These are phyloP conservation scores for Xylogone sp. DNA, from an alignment of 2,329 filamentous ascomycete species.

Conservation along the genomic window DNA sequence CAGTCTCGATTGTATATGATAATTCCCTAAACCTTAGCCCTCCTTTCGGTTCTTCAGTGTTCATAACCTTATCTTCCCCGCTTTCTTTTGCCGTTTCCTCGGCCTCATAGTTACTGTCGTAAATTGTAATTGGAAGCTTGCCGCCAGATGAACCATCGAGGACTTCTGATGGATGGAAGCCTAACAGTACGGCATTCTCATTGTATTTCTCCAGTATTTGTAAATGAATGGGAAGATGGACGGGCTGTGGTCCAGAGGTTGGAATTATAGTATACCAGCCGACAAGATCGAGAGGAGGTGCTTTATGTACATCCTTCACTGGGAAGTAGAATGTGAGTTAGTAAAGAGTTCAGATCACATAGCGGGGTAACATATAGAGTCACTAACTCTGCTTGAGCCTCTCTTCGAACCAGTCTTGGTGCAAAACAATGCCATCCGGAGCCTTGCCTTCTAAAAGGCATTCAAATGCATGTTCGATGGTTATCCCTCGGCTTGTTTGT, in stretches of 20 bases:
- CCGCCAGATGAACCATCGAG: conserved; percentile 59
- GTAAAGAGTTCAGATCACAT: background rate
- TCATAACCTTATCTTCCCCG: conserved; percentile 67
- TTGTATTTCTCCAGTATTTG: conserved; percentile 73
- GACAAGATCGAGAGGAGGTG: conserved; percentile 77
- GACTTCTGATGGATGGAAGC: conserved; percentile 71
- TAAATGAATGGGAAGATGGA: conserved; percentile 70
- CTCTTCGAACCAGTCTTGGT: conserved; percentile 68
- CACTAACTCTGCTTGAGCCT: conserved; percentile 80
- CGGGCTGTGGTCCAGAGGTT: conserved; percentile 62
- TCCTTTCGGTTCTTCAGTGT: conserved; percentile 53
- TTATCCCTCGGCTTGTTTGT: conserved; percentile 86
- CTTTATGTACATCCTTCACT: conserved; percentile 89
- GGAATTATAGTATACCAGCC: conserved; percentile 87
- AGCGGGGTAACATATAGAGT: background rate
- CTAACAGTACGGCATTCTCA: conserved; percentile 79
- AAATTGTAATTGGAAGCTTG: conserved; percentile 85
- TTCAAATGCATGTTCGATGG: conserved; percentile 90
- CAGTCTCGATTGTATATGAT: conserved; percentile 85
- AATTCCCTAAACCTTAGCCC: conserved; percentile 77
- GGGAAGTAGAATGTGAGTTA: conserved; percentile 6
- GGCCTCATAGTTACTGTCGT: conserved; percentile 79
- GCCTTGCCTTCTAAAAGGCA: conserved; percentile 46
- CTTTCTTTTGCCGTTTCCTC: conserved; percentile 49
- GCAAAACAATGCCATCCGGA: conserved; percentile 56